A percentile compares a stretch with the other conserved stretches of the same genome.
phyloP scores from a whole-genome alignment of 768 basidiomycete genomes.

The Lyophyllum semitale region DNA sequence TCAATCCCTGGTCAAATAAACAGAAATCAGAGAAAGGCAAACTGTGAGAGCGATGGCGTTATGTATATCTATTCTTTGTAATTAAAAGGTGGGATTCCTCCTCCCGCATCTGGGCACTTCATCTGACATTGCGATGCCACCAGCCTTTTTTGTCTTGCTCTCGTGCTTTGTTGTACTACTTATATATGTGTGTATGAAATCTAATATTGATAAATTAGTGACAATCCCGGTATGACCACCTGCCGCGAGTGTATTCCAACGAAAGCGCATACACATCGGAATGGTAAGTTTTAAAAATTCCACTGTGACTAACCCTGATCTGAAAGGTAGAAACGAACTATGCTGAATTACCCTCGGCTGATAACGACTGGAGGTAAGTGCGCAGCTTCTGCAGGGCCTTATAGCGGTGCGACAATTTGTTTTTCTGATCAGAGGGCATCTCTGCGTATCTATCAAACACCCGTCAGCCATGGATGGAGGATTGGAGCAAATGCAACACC shows the following conservation, averaged over 20 bases:
- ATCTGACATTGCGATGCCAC: neutral
- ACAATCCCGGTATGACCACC: too few relatives aligned
- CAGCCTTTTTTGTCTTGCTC: neutral
- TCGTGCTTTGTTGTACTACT: neutral
- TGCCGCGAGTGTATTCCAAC: too few relatives aligned
- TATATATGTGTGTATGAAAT: neutral
- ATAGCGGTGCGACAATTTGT: slow-evolving; percentile 72
- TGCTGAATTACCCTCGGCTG: neutral
- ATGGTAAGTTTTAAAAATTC: too few relatives aligned
- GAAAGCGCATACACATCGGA: too few relatives aligned
- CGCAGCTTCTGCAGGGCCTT: slow-evolving; percentile 72
- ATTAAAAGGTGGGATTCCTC: neutral
- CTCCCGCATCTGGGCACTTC: neutral
- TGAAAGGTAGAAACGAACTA: too few relatives aligned
- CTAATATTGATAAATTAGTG: neutral
- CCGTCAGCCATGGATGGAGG: neutral
- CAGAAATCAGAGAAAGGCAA: slow-evolving; percentile 8
- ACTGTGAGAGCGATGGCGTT: slow-evolving; percentile 3
- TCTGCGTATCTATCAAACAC: slow-evolving; percentile 63
- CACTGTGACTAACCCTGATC: neutral
- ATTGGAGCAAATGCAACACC: slow-evolving; percentile 16
- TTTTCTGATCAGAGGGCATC: slow-evolving; percentile 70
- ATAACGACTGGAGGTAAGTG: slow-evolving; percentile 43
- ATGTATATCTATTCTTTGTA: neutral
- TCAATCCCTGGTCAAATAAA: slow-evolving; percentile 25